Base-by-base conservation (phyloP, 2,329 filamentous ascomycete species). In the Ophiostoma ips region DNA sequence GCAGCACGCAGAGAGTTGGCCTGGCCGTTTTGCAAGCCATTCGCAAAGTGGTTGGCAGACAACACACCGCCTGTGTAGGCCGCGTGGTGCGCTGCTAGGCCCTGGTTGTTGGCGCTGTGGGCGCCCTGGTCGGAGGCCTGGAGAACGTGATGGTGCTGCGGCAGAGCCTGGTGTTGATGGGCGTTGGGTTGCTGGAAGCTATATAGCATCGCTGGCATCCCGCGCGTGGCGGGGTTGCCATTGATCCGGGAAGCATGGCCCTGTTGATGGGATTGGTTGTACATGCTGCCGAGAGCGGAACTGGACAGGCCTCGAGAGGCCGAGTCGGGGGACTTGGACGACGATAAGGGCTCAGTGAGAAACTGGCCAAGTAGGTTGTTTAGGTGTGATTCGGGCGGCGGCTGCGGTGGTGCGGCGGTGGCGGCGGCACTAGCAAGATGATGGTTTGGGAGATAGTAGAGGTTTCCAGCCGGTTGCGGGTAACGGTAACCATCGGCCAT, bases 171-270 rank as follows among this genome's bases (percentile, higher is more conserved):
- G 54, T 83, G 79, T 52, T 81, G 75, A 56, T 75, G 71, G 56
- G 73, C 75, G 28, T 69, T 68, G 55, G 82, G 73, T 55, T 75
- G 79, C 56, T 81, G 78, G 58, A 77, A 86, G 62, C 77, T 81
- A 67, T 86, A 86, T 61, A 82, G 73, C 69, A 87, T 71, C 56
- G 28, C 30, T 11, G 75, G 77, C 72, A 70, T 67, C 56, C 69
- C 71, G 57, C 76, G 73, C 56, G 78, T 76, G 55, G 71, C 72
- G 28, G 76, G 75, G 55, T 79, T 79, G 59, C 82, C 83, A 68
- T 87, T 88, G 66, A 87, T 76, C 68, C 85, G 81, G 68, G 76
- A 77, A 69, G 81, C 81, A 64, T 87, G 84, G 64, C 79, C 79
- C 68, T 82, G 80, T 63, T 84, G 80, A 63, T 76, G 80, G 62